Evolutionary conservation across 345 rosid genomes (phyloP).

Genomic region (Viola odorata): DNA sequence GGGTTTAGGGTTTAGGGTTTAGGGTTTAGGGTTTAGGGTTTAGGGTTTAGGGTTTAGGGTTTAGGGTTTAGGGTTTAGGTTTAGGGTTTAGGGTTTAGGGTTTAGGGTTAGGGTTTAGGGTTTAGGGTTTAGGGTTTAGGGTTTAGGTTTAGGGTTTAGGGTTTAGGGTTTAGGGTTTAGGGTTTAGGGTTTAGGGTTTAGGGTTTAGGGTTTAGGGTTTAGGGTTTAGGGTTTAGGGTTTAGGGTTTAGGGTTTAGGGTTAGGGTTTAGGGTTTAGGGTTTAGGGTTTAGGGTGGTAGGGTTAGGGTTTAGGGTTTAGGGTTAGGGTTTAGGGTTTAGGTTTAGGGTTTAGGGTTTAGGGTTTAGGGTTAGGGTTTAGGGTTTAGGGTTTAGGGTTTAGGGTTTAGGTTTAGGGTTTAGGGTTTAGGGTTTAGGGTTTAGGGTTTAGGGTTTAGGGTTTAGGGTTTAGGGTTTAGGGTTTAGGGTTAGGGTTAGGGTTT

Average conservation of each 20-base stretch:
- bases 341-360: conserved; percentile 22
- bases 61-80: conserved; percentile 20
- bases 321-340: conserved; percentile 22
- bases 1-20: conserved; percentile 21
- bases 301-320: conserved; percentile 24
- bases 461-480: conserved; percentile 17
- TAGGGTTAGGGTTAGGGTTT: conserved; percentile 15
- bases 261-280: conserved; percentile 24
- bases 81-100: no score
- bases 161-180: conserved; percentile 16
- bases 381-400: conserved; percentile 20
- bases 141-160: conserved; percentile 24
- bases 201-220: no score
- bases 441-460: conserved; percentile 23
- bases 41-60: conserved; percentile 20
- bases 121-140: no score
- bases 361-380: conserved; percentile 21
- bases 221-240: conserved; percentile 29
- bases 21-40: no score
- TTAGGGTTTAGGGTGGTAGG: conserved; percentile 29
- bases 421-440: conserved; percentile 26
- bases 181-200: no score
- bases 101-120: conserved; percentile 1
- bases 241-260: conserved; percentile 18
- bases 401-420: conserved; percentile 25